phyloP scores from a whole-genome alignment of 2,329 filamentous ascomycete genomes.

The Fusarium nodosum region DNA sequence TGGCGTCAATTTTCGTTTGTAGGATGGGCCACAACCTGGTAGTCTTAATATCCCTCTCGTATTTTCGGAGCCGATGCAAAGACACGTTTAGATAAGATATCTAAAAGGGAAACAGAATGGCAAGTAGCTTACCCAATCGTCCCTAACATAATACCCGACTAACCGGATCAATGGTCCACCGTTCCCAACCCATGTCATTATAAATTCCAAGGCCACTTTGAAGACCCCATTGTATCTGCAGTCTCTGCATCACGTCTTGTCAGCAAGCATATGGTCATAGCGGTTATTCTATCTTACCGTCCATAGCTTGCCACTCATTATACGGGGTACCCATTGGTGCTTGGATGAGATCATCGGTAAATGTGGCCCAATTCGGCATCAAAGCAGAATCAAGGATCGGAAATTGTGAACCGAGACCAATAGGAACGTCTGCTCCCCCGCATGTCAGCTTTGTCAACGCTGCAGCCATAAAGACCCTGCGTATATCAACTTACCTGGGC shows the following conservation, averaged over 20 bases:
- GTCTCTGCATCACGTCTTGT: neutral
- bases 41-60: too few species aligned
- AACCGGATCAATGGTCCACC: too few species aligned
- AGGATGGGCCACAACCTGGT: too few species aligned
- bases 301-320: slow-evolving; percentile 15
- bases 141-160: too few species aligned
- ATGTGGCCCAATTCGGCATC: slow-evolving; percentile 15
- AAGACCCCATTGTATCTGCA: neutral
- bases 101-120: too few species aligned
- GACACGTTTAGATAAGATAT: too few species aligned
- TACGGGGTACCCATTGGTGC: neutral
- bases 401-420: neutral
- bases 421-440: neutral
- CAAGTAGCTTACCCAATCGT: too few species aligned
- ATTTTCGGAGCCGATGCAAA: too few species aligned
- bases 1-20: too few species aligned
- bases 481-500: neutral
- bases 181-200: too few species aligned
- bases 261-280: neutral
- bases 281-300: slow-evolving; percentile 1
- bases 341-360: slow-evolving; percentile 10
- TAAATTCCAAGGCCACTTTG: slow-evolving; percentile 16
- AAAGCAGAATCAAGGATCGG: neutral
- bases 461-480: too few species aligned
- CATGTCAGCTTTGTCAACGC: neutral